phyloP scores from a whole-genome alignment of 768 basidiomycete genomes.

The Leccinum incarnatum region DNA sequence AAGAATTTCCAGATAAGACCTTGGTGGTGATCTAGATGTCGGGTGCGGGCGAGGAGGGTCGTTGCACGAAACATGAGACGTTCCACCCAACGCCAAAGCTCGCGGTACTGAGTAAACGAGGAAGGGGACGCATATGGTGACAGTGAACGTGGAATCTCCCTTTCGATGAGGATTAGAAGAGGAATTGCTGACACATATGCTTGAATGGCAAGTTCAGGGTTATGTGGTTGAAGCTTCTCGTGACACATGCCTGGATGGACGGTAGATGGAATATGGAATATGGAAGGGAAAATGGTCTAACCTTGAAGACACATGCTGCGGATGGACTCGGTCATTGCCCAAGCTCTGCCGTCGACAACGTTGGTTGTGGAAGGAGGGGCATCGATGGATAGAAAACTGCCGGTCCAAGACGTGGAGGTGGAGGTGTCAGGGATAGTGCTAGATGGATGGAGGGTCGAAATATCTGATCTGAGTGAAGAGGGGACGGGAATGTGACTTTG shows the following conservation, averaged over 20 bases:
- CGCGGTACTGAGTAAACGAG: conserved; percentile 67
- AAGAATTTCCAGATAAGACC: conserved; percentile 62
- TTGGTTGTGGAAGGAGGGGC: conserved; percentile 45
- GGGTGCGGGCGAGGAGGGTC: conserved; percentile 54
- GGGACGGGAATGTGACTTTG: conserved; percentile 50
- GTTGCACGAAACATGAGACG: conserved; percentile 79
- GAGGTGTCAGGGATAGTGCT: conserved; percentile 37
- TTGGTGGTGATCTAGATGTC: conserved; percentile 33
- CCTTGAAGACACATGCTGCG: conserved; percentile 80
- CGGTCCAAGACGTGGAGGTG: conserved; percentile 48
- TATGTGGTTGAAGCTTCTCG: conserved; percentile 54
- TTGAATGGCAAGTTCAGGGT: conserved; percentile 50
- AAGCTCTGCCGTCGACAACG: conserved; percentile 65
- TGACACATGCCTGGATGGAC: conserved; percentile 63
- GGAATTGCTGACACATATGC: conserved; percentile 56
- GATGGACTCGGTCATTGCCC: conserved; percentile 71
- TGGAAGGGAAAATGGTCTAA: conserved; percentile 28
- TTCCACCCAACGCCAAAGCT: conserved; percentile 86
- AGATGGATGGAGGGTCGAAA: conserved; percentile 37
- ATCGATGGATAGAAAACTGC: conserved; percentile 45
- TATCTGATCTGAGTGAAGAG: conserved; percentile 42
- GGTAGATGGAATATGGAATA: not conserved
- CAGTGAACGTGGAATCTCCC: conserved; percentile 42
- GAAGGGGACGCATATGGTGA: conserved; percentile 30
- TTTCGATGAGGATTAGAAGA: conserved; percentile 48